A percentile compares a stretch with the other conserved stretches of the same genome.
Evolutionary conservation across 305 asterid genomes (phyloP).

Genomic region (Solanum aculeatissimum): DNA sequence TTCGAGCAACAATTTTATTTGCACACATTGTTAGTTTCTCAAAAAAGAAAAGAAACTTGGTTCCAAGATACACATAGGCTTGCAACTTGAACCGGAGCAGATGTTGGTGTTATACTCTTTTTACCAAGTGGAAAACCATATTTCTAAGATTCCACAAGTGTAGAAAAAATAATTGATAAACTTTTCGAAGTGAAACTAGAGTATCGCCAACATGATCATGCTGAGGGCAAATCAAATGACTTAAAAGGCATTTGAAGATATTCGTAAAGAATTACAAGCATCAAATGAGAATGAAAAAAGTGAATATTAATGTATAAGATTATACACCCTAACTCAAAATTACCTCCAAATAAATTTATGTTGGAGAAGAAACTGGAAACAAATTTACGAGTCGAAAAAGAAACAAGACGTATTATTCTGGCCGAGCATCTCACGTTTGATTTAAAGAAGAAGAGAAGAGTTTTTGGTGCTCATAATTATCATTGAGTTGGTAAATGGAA

Average conservation of each 20-base stretch:
- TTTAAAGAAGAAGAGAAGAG: background rate
- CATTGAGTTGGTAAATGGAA: background rate
- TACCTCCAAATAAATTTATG: background rate
- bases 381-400: background rate
- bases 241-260: background rate
- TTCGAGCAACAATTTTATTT: background rate
- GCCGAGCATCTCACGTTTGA: background rate
- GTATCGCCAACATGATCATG: background rate
- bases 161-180: background rate
- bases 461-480: too few relatives aligned
- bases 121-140: background rate
- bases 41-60: background rate
- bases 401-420: background rate
- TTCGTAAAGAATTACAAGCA: background rate
- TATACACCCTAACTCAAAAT: background rate
- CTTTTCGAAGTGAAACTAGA: background rate
- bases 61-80: background rate
- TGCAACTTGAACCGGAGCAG: background rate
- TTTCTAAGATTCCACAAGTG: background rate
- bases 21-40: background rate
- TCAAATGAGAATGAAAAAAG: background rate
- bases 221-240: background rate
- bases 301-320: background rate
- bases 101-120: background rate
- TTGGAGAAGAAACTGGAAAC: too few relatives aligned